Conservation (phyloP, 805 yeast species). For the Kazachstania viticola region DNA sequence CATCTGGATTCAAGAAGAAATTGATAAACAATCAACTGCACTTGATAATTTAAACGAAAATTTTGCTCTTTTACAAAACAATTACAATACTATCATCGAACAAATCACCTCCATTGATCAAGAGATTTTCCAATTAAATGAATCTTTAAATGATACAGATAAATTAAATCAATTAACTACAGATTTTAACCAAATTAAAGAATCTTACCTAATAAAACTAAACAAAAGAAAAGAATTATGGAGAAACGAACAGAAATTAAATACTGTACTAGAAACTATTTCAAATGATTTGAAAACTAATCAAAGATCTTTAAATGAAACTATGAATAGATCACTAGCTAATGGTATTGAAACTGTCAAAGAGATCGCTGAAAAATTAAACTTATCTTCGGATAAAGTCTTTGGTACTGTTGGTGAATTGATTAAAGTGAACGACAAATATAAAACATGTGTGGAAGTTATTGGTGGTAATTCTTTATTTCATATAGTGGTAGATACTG, state of each 20-base stretch:
- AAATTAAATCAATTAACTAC: conserved; percentile 25
- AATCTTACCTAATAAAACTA: conserved; percentile 33
- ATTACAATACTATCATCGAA: conserved; percentile 6
- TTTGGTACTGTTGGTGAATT: conserved; percentile 82
- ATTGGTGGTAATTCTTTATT: conserved; percentile 80
- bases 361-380: conserved; percentile 47
- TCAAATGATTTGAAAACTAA: conserved; percentile 44
- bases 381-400: conserved; percentile 44
- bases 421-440: conserved; percentile 69
- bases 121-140: conserved; percentile 27
- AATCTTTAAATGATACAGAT: conserved; percentile 28
- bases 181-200: conserved; percentile 27
- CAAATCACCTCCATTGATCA: conserved; percentile 18
- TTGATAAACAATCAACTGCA: conserved; percentile 27
- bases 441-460: conserved; percentile 77
- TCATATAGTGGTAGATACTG: conserved; percentile 82
- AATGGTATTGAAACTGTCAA: conserved; percentile 61
- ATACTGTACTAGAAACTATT: conserved; percentile 44
- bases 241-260: conserved; percentile 65
- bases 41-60: conserved; percentile 18
- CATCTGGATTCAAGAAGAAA: conserved; percentile 48
- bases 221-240: conserved; percentile 65
- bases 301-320: conserved; percentile 50
- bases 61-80: conserved; percentile 12
- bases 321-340: conserved; percentile 63